These are phyloP conservation scores for Dryas integrifolia DNA, from an alignment of 331 rosid genomes.

Conservation along the genomic window DNA sequence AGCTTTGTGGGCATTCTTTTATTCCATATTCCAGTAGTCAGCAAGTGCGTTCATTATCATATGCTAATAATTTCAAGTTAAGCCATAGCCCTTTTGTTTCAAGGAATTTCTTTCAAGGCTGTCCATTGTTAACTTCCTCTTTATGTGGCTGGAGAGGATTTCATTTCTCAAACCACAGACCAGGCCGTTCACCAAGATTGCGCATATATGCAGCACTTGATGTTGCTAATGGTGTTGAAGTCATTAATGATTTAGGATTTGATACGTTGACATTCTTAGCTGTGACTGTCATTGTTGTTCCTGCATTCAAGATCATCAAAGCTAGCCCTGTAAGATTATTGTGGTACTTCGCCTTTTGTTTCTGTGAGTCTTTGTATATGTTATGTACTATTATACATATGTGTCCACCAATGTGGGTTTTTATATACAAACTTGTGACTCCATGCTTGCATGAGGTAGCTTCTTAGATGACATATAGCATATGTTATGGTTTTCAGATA, in stretches of 20 bases:
- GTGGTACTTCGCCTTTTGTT: neutral
- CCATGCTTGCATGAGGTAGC: neutral
- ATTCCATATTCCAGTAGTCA: conserved; percentile 38
- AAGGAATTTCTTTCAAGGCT: conserved; percentile 32
- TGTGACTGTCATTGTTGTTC: conserved; percentile 87
- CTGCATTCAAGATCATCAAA: conserved; percentile 79
- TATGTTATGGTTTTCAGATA: conserved; percentile 61
- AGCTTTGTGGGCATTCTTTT: conserved; percentile 42
- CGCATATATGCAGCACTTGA: conserved; percentile 49
- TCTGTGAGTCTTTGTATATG: neutral
- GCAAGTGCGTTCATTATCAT: conserved; percentile 34
- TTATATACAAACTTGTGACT: neutral
- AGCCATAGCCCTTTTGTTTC: conserved; percentile 36
- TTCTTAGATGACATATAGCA: conserved; percentile 1
- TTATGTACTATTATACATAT: neutral
- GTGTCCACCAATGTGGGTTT: neutral
- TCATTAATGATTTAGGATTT: conserved; percentile 88
- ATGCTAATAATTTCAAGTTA: conserved; percentile 30
- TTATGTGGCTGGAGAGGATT: conserved; percentile 36
- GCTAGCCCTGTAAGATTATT: conserved; percentile 86
- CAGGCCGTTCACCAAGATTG: conserved; percentile 36
- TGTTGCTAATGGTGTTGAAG: conserved; percentile 79
- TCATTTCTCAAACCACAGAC: conserved; percentile 36
- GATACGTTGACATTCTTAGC: conserved; percentile 90
- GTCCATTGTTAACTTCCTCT: conserved; percentile 33